These are phyloP conservation scores for Seminavis robusta DNA, from an alignment of 108 stramenopile genomes.

Conservation along the genomic window DNA sequence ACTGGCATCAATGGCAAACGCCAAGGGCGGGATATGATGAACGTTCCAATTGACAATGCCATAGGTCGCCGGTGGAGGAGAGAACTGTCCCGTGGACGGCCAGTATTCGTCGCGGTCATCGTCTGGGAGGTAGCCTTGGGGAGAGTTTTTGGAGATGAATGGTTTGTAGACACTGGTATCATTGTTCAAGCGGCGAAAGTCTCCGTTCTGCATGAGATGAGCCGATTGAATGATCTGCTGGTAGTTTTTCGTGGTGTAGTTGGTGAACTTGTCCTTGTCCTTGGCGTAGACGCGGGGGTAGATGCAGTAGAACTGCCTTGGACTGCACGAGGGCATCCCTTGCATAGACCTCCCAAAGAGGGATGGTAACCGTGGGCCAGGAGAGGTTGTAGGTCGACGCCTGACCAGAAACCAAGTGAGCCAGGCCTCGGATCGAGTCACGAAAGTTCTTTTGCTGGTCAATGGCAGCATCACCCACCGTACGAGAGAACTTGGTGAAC, in stretches of 20 bases:
- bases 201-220: conserved; percentile 2
- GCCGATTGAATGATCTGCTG: not conserved
- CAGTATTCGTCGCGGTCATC: not conserved
- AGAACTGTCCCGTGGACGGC: not conserved
- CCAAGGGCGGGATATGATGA: not conserved
- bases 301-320: too few species aligned
- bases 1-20: not conserved
- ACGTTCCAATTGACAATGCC: conserved; percentile 7
- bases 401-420: too few species aligned
- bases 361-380: too few species aligned
- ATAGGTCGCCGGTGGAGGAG: not conserved
- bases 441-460: too few species aligned
- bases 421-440: too few species aligned
- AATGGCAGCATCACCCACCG: not conserved
- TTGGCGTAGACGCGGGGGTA: not conserved
- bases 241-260: not conserved
- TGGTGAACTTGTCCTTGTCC: not conserved
- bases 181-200: not conserved
- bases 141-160: not conserved
- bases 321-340: too few species aligned
- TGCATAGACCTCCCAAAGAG: too few species aligned
- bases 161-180: not conserved
- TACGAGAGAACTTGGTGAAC: not conserved
- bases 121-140: not conserved
- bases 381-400: too few species aligned